Base-by-base conservation (phyloP, 441 rosid genomes). In the Pelargonium australe region DNA sequence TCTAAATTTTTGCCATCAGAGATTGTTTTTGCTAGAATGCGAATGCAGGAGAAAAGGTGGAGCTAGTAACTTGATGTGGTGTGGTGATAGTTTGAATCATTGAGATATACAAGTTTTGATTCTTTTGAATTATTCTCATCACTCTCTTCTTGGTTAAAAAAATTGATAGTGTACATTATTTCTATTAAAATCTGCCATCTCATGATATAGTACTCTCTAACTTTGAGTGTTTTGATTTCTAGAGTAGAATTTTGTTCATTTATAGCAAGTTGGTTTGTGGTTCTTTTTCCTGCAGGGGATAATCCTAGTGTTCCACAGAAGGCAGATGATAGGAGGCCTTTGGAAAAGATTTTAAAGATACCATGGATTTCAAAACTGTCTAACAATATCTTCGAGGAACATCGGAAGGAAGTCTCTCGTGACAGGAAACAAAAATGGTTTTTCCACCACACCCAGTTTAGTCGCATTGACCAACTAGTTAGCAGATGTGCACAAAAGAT, bases 371-470 rank as follows among this genome's bases (percentile, higher is more conserved):
- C 65, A 53, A 66, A 63, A n/a, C 28, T 72, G 69, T 64, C 73
- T 25, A 64, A 64, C 34, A 37, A 51, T 16, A 71, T 67, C 45
- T 12, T 72, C 20, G 66, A 83, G 5, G 9, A 44, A 47, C 75
- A 43, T 49, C 82, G 80, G 63, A 87, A 85, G 73, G 90, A 82
- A 77, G 20, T 72, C 12, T 78, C 80, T n/a, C 91, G 89, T 25
- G 78, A 75, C 19, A 88, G 96, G 77, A 94, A 89, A 72, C 80
- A 73, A 57, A 88, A 70, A 66, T 85, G 81, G 76, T 57, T 84
- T 68, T 82, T 70, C 81, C 84, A 81, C 65, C 66, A 70, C 41
- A 58, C 73, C 25, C 73, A 78, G 5, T 79, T 45, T 5, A 70
- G 47, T 40, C 89, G 84, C 65, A 78, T 84, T 70, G 44, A 70